A percentile compares a stretch with the other conserved stretches of the same genome.
Evolutionary conservation across 352 stramenopile genomes (phyloP).

Genomic region (Phytophthora brassicae): DNA sequence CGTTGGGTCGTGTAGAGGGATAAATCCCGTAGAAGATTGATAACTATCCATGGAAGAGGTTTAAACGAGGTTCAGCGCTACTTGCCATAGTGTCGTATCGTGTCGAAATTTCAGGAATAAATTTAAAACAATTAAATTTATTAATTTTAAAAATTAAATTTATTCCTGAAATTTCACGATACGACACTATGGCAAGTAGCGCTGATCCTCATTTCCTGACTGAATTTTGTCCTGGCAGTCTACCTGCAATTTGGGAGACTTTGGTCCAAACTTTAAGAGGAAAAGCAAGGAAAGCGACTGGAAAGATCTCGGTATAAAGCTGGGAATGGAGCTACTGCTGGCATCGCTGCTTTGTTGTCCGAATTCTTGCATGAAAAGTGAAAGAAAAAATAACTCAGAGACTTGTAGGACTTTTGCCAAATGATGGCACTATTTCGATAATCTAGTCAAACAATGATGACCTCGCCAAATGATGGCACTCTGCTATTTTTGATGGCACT

Average conservation of each 20-base stretch:
- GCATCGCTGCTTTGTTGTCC: background rate
- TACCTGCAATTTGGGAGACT: constrained; percentile 3
- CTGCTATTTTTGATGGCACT: too few relatives aligned
- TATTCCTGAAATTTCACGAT: too few relatives aligned
- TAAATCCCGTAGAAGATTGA: constrained; percentile 33
- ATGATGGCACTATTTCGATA: too few relatives aligned
- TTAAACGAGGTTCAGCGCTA: constrained; percentile 16
- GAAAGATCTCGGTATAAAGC: background rate
- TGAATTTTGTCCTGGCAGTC: constrained; percentile 29
- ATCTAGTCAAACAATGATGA: too few relatives aligned
- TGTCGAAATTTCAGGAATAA: constrained; percentile 23
- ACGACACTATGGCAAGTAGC: too few relatives aligned
- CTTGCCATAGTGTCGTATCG: background rate
- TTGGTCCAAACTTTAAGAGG: background rate
- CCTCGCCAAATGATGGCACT: too few relatives aligned
- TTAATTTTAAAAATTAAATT: too few relatives aligned
- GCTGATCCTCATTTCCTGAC: too few relatives aligned
- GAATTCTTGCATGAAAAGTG: background rate
- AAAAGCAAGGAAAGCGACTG: background rate
- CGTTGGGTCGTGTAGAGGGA: constrained; percentile 24
- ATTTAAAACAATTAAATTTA: too few relatives aligned
- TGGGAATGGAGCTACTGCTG: background rate
- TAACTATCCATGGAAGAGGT: constrained; percentile 28
- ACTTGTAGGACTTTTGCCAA: too few relatives aligned
- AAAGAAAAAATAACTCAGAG: too few relatives aligned